phyloP scores from a whole-genome alignment of 2,329 filamentous ascomycete genomes.

The Pseudocercospora musae region DNA sequence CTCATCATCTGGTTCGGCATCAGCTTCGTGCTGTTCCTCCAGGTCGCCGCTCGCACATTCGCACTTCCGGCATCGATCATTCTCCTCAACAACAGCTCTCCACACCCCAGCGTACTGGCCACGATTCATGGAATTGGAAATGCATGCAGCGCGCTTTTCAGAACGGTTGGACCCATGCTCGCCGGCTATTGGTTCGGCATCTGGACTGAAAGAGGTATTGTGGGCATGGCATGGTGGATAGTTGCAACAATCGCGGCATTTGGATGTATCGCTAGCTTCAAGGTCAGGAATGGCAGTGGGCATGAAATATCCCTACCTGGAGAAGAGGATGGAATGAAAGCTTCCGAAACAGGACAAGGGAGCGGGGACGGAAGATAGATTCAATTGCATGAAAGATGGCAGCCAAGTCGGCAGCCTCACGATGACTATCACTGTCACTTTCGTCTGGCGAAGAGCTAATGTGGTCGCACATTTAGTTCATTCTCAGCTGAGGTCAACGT shows the following conservation, averaged over 20 bases:
- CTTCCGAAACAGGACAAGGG: slow-evolving; percentile 24
- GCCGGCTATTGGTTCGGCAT: slow-evolving; percentile 54
- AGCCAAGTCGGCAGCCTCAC: background rate
- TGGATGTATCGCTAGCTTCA: slow-evolving; percentile 58
- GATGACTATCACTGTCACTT: background rate
- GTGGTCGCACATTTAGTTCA: background rate
- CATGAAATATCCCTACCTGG: slow-evolving; percentile 57
- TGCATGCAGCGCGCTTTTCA: slow-evolving; percentile 52
- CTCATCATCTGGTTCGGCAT: slow-evolving; percentile 63
- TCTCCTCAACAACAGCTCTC: slow-evolving; percentile 57
- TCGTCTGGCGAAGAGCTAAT: background rate
- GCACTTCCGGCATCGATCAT: slow-evolving; percentile 55
- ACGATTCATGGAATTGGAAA: slow-evolving; percentile 60
- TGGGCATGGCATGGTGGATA: slow-evolving; percentile 58
- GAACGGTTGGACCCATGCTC: slow-evolving; percentile 56
- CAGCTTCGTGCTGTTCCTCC: slow-evolving; percentile 60
- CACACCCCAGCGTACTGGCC: slow-evolving; percentile 54
- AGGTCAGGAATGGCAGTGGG: slow-evolving; percentile 63
- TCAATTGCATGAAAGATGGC: background rate
- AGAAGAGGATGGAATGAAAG: slow-evolving; percentile 39
- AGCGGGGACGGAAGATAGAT: slow-evolving; percentile 32
- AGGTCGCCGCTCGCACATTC: slow-evolving; percentile 72
- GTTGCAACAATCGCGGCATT: slow-evolving; percentile 53
- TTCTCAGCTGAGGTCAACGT: background rate
- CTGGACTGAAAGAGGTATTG: slow-evolving; percentile 53